Conservation (phyloP, 176 grass and related monocot species). For the Typha latifolia region DNA sequence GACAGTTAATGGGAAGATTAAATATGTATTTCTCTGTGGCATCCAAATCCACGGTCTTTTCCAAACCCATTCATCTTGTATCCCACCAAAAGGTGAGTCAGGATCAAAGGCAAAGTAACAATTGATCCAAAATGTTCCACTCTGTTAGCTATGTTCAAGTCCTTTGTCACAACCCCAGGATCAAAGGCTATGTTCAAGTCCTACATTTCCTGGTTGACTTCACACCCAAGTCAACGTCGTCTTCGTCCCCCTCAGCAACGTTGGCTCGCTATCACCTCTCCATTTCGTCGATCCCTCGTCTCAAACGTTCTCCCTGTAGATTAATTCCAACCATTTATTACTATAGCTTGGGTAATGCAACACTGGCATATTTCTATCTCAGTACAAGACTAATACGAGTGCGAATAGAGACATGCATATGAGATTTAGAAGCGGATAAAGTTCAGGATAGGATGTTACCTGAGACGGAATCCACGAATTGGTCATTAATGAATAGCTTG, state of each 20-base stretch:
- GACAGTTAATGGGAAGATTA: slow-evolving; percentile 67
- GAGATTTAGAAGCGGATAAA: neutral
- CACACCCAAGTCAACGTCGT: slow-evolving; percentile 67
- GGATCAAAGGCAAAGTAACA: slow-evolving; percentile 81
- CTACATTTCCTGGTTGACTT: slow-evolving; percentile 61
- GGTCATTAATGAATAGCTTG: slow-evolving; percentile 88
- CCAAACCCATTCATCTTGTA: slow-evolving; percentile 92
- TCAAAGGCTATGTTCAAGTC: too few relatives aligned
- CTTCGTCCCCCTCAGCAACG: slow-evolving; percentile 63
- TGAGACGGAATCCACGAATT: slow-evolving; percentile 70
- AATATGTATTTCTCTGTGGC: slow-evolving; percentile 70
- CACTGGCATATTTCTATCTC: neutral
- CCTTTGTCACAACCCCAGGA: slow-evolving; percentile 62
- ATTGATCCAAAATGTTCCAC: slow-evolving; percentile 82
- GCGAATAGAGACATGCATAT: too few relatives aligned
- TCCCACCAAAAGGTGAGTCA: slow-evolving; percentile 61
- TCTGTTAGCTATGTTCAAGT: slow-evolving; percentile 48
- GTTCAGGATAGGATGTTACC: slow-evolving; percentile 24
- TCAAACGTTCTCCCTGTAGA: slow-evolving; percentile 65
- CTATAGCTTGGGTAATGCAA: neutral
- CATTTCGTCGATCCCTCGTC: slow-evolving; percentile 61
- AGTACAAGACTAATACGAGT: neutral
- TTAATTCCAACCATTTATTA: neutral
- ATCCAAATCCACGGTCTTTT: slow-evolving; percentile 56
- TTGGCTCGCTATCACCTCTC: slow-evolving; percentile 53